Evolutionary conservation across 495 filamentous ascomycete species (phyloP), one percentile per base, ranked within the genome.

Genomic region (Penicillium egyptiacum): DNA sequence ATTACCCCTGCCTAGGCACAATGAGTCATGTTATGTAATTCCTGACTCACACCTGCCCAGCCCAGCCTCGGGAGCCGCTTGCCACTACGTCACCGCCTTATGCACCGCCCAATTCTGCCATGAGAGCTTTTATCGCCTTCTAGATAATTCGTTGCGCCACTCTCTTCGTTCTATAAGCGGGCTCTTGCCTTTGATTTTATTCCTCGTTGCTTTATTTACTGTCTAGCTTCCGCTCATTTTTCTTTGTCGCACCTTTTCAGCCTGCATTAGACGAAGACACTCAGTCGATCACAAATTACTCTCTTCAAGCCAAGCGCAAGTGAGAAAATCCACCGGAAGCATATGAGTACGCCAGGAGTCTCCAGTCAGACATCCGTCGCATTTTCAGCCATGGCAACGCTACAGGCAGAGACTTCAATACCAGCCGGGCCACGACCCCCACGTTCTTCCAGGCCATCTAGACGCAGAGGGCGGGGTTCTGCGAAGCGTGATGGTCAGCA

Each of bases 401-500:
- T 62, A n/a, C 19, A 35, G 20, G 19, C 52, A 37, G 52, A 55
- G 10, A 37, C 53, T 12, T 44, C 31, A 40, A 31, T 44, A 52
- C 41, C 62, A 26, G 44, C 63, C 10, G 53, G 58, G 31, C 52
- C 57, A n/a, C 52, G 61, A 20, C 60, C 62, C 22, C 56, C 60
- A 37, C 61, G 35, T 50, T 50, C 71, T 31, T 50, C 71, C n/a
- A 73, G 70, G 9, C 58, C 70, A 6, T 65, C 65, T 10, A 57
- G 70, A 59, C 70, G 73, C 51, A 67, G 71, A 61, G 65, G 67
- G 53, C 65, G 70, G 56, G 71, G 70, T 49, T 65, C 68, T 57
- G 55, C 61, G 22, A 65, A 66, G 47, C 70, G 66, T 28, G 60
- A 64, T 23, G 60, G 54, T 19, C 59, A 51, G 40, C 61, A 48